Percentiles rank a stretch among this genome's conserved stretches.
Conservation (phyloP, 495 filamentous ascomycete species). For the Aspergillus nidulans region DNA sequence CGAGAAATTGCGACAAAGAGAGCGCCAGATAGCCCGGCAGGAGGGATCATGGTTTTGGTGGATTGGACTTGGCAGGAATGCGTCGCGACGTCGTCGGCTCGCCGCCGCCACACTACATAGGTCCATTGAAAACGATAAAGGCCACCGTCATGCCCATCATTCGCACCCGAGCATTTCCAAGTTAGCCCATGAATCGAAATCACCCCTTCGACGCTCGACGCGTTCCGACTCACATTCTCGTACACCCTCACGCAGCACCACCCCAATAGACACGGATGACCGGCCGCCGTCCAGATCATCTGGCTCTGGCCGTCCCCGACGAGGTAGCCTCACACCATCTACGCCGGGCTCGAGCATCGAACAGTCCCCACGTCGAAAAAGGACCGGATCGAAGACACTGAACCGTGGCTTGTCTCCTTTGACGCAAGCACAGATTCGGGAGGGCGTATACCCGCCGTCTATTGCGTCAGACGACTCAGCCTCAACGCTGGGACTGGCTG, state of each 20-base stretch:
- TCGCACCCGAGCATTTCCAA: slow-evolving; percentile 33
- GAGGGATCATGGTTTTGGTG: slow-evolving; percentile 83
- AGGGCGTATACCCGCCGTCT: slow-evolving; percentile 34
- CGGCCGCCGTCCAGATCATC: slow-evolving; percentile 39
- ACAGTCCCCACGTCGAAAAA: slow-evolving; percentile 29
- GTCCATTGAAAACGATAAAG: slow-evolving; percentile 20
- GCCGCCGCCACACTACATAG: slow-evolving; percentile 30
- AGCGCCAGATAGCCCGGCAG: slow-evolving; percentile 59
- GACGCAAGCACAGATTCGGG: slow-evolving; percentile 41
- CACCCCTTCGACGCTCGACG: slow-evolving; percentile 31
- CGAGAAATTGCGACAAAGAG: slow-evolving; percentile 58
- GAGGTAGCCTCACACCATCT: slow-evolving; percentile 25
- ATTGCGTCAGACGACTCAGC: slow-evolving; percentile 38
- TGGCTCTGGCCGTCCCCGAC: slow-evolving; percentile 31
- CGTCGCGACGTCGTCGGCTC: slow-evolving; percentile 44
- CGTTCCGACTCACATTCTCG: slow-evolving; percentile 46
- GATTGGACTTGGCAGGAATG: slow-evolving; percentile 55
- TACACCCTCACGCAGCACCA: slow-evolving; percentile 47
- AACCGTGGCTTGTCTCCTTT: slow-evolving; percentile 39
- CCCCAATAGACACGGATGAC: slow-evolving; percentile 38
- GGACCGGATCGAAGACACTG: slow-evolving; percentile 32
- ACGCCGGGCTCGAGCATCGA: slow-evolving; percentile 24
- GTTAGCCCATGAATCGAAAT: slow-evolving; percentile 31
- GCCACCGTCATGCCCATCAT: slow-evolving; percentile 28
- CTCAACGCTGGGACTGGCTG: slow-evolving; percentile 14